Evolutionary conservation across 352 stramenopile species (phyloP).

Genomic region (Pythium plurisporium): DNA sequence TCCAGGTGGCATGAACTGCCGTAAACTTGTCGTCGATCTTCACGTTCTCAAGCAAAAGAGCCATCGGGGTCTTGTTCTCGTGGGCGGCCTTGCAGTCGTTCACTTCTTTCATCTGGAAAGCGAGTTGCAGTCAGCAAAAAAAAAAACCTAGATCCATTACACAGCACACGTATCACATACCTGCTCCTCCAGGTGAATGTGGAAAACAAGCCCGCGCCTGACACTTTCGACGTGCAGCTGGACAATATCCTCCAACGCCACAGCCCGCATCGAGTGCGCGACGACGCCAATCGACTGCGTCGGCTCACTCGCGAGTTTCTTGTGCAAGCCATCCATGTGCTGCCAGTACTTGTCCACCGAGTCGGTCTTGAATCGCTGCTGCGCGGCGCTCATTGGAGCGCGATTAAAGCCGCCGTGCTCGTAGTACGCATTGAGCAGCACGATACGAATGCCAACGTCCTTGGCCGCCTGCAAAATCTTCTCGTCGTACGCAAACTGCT

Average conservation of each 20-base stretch:
- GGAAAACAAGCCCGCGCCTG: slow-evolving; percentile 30
- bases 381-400: slow-evolving; percentile 51
- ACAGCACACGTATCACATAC: neutral
- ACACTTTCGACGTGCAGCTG: slow-evolving; percentile 65
- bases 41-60: slow-evolving; percentile 54
- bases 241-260: slow-evolving; percentile 54
- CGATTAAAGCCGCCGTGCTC: slow-evolving; percentile 62
- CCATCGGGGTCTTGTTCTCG: slow-evolving; percentile 57
- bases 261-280: slow-evolving; percentile 70
- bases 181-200: slow-evolving; percentile 19
- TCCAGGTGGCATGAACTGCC: slow-evolving; percentile 76
- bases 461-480: slow-evolving; percentile 56
- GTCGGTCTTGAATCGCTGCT: slow-evolving; percentile 70
- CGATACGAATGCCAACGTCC: slow-evolving; percentile 66
- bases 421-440: slow-evolving; percentile 75
- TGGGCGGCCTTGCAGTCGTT: slow-evolving; percentile 66
- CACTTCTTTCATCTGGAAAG: slow-evolving; percentile 53
- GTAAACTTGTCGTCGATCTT: slow-evolving; percentile 73
- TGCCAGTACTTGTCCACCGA: slow-evolving; percentile 62
- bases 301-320: slow-evolving; percentile 21
- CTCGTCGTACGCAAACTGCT: slow-evolving; percentile 66
- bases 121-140: neutral
- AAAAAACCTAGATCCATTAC: neutral
- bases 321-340: slow-evolving; percentile 55
- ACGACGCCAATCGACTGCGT: slow-evolving; percentile 69